Conservation (phyloP, 805 yeast species). For the Candida germanica region DNA sequence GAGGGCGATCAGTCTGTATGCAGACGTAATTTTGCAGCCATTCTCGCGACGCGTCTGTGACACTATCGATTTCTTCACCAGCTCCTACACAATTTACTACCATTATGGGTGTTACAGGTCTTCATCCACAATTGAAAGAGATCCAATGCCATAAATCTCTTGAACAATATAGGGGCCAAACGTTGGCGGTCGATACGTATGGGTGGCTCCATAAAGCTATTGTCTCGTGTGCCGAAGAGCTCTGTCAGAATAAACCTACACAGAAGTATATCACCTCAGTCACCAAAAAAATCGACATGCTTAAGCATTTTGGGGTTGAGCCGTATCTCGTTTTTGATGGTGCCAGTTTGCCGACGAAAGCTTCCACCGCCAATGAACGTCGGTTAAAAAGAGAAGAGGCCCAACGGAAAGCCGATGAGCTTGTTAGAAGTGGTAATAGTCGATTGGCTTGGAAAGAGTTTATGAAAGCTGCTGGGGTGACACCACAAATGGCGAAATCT, state of each 20-base stretch:
- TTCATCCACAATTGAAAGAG: slow-evolving; percentile 73
- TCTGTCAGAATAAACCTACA: slow-evolving; percentile 70
- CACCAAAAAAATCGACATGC: slow-evolving; percentile 61
- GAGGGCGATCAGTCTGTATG: no score
- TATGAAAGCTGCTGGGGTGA: slow-evolving; percentile 78
- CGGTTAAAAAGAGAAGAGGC: slow-evolving; percentile 55
- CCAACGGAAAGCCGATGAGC: slow-evolving; percentile 50
- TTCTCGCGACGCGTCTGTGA: neutral
- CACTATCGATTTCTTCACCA: neutral
- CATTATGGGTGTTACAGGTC: slow-evolving; percentile 81
- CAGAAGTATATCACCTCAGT: slow-evolving; percentile 69
- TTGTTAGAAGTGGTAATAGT: slow-evolving; percentile 51
- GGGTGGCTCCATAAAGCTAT: slow-evolving; percentile 95
- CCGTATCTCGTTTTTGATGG: slow-evolving; percentile 96
- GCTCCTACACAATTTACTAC: no score
- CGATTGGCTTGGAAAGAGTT: slow-evolving; percentile 64
- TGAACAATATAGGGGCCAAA: slow-evolving; percentile 63
- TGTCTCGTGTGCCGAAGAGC: slow-evolving; percentile 76
- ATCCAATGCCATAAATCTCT: slow-evolving; percentile 62
- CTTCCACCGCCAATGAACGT: slow-evolving; percentile 67
- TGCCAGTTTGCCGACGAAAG: slow-evolving; percentile 76
- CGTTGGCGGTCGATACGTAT: slow-evolving; percentile 90
- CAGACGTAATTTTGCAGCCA: no score
- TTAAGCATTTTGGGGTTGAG: slow-evolving; percentile 62
- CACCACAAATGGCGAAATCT: slow-evolving; percentile 87